Base-by-base conservation (phyloP, 768 basidiomycete species). In the Phallus indusiatus region DNA sequence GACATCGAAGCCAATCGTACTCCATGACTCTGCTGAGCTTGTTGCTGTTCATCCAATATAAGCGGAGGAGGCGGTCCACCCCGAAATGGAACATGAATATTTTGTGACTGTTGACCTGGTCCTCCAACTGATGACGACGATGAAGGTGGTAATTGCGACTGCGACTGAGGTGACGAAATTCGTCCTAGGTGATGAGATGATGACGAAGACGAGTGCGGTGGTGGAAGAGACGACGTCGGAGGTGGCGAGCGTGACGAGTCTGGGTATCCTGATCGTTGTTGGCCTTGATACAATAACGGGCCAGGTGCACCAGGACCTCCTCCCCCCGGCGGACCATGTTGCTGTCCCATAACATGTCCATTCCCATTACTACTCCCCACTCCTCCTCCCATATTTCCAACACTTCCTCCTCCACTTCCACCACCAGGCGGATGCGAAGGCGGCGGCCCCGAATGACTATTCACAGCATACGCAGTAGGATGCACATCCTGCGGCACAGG, bases 401-500 rank as follows among this genome's bases (percentile, higher is more conserved):
- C 21, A 51, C 50, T 36, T 1, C 47, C 34, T 47, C n/a, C 17
- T 33, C 47, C 21, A 17, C 10, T 21, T 17, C 21, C 55, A 18
- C 56, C 37, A 42, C 35, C 18, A 17, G 20, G 52, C 16, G 53
- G 21, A 18, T 36, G 59, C 7, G 84, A 82, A 1, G 82, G 64
- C 2, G 71, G 81, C 24, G 88, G 86, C 12, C 85, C 86, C 1
- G 85, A 80, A 21, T 86, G 81, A 0, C 85, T 80, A 61, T 83
- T 88, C 11, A 57, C 63, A 0, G 90, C 89, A 65, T 96, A 97
- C 5, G 92, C 92, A 2, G 92, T 95, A 1, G 94, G 94, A 66
- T 97, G 94, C 0, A 97, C 94, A 65, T 97, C 94, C 64, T 94
- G 90, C 5, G 94, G 94, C 1, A 88, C 87, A 46, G 94, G 94